Conservation (phyloP, 176 grass and related monocot genomes). For the Zea luxurians region DNA sequence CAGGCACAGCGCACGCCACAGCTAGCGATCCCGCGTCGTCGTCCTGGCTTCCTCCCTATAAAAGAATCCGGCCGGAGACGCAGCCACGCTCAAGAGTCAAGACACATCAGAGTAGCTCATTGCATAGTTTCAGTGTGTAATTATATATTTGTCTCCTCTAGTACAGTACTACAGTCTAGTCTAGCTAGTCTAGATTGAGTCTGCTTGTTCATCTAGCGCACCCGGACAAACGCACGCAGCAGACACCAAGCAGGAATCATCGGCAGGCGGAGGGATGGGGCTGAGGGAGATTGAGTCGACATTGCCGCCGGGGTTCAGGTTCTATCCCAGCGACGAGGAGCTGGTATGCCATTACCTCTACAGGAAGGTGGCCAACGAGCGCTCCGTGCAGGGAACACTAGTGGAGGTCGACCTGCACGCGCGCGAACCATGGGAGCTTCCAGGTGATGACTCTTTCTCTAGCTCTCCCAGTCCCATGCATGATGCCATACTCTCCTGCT, state of each 20-base stretch:
- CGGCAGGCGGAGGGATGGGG: conserved; percentile 43
- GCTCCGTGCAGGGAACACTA: conserved; percentile 60
- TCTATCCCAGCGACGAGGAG: conserved; percentile 96
- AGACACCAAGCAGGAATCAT: too few relatives aligned
- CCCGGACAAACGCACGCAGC: too few relatives aligned
- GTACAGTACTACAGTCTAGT: not conserved
- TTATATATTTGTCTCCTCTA: not conserved
- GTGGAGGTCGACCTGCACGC: conserved; percentile 93
- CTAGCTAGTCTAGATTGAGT: not conserved
- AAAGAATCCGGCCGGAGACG: conserved; percentile 22
- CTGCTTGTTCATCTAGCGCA: too few relatives aligned
- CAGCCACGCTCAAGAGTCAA: not conserved
- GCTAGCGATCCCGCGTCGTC: too few relatives aligned
- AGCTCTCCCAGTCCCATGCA: too few relatives aligned
- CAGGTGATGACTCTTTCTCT: conserved; percentile 41
- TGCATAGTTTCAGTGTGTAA: not conserved
- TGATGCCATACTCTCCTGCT: too few relatives aligned
- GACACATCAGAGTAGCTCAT: not conserved
- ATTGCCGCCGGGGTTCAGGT: conserved; percentile 95
- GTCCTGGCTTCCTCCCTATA: not conserved
- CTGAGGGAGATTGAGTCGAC: conserved; percentile 83
- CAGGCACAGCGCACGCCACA: too few relatives aligned
- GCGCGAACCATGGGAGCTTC: conserved; percentile 92
- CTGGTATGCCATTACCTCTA: conserved; percentile 92
- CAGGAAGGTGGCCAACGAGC: conserved; percentile 85